Percentiles rank a stretch among this genome's conserved stretches.
Conservation (phyloP, 129 eudicot species). For the Escallonia rubra region DNA sequence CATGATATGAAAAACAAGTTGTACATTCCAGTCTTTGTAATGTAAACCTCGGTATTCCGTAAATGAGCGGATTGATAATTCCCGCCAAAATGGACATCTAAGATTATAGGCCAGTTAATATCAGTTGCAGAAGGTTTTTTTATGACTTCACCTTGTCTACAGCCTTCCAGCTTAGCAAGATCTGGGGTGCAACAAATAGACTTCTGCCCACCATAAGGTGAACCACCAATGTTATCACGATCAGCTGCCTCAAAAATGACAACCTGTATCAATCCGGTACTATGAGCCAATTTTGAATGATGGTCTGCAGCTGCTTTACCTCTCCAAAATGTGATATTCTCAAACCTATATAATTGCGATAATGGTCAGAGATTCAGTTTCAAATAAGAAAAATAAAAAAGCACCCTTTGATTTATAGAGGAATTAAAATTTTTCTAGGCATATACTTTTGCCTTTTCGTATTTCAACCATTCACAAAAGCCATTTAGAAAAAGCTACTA, state of each 20-base stretch:
- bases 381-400: not conserved
- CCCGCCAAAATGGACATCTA: constrained; percentile 68
- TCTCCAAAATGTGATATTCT: constrained; percentile 90
- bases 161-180: constrained; percentile 97
- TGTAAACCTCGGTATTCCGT: constrained; percentile 52
- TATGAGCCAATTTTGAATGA: constrained; percentile 50
- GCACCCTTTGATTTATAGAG: not conserved
- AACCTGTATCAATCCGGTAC: constrained; percentile 77
- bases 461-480: too few species aligned
- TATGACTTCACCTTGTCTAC: constrained; percentile 96
- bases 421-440: too few species aligned
- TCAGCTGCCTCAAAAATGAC: constrained; percentile 91
- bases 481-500: too few species aligned
- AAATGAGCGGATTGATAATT: constrained; percentile 50
- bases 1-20: constrained; percentile 93
- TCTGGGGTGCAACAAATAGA: constrained; percentile 96
- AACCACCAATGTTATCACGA: constrained; percentile 98
- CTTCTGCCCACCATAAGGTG: constrained; percentile 97
- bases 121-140: constrained; percentile 64
- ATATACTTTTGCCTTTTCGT: too few species aligned
- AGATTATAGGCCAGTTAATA: constrained; percentile 69
- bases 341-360: constrained; percentile 41
- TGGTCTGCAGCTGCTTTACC: constrained; percentile 68
- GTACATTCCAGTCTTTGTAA: constrained; percentile 89
- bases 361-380: not conserved